Percentiles rank a stretch among this genome's conserved stretches.
These are phyloP conservation scores for Tephrocybe sp. DNA, from an alignment of 768 basidiomycete genomes.

Conservation along the genomic window DNA sequence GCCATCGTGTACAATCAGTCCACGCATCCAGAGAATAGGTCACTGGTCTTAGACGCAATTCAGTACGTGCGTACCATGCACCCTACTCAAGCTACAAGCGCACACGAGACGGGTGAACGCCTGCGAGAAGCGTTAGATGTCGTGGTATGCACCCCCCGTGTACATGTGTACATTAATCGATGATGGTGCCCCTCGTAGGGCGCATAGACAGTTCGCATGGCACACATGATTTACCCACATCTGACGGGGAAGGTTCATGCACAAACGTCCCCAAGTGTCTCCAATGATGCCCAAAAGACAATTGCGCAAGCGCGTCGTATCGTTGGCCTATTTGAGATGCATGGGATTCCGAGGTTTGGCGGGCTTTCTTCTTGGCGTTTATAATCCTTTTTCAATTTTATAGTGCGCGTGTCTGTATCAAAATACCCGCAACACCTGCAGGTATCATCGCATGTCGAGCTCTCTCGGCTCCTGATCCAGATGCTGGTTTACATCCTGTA, in stretches of 20 bases:
- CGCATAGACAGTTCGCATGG: conserved; percentile 41
- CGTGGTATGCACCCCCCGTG: conserved; percentile 27
- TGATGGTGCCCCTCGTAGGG: not conserved
- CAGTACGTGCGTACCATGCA: conserved; percentile 22
- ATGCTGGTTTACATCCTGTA: conserved; percentile 23
- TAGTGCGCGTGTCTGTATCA: conserved; percentile 54
- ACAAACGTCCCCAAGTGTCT: conserved; percentile 41
- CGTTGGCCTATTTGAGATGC: conserved; percentile 36
- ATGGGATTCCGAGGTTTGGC: conserved; percentile 40
- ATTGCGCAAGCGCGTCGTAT: conserved; percentile 41
- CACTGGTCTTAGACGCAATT: conserved; percentile 32
- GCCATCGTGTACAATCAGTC: conserved; percentile 39
- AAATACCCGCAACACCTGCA: conserved; percentile 55
- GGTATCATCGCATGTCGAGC: conserved; percentile 47
- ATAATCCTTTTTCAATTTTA: too few species aligned
- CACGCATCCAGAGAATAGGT: conserved; percentile 26
- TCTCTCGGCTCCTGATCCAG: conserved; percentile 36
- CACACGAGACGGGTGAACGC: conserved; percentile 18
- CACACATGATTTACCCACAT: conserved; percentile 40
- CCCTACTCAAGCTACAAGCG: not conserved
- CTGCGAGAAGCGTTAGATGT: conserved; percentile 35
- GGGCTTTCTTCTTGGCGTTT: too few species aligned
- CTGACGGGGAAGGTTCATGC: conserved; percentile 41
- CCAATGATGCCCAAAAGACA: conserved; percentile 39
- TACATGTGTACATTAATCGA: not conserved